Evolutionary conservation across 495 filamentous ascomycete species (phyloP).

Genomic region (Physcia stellaris): DNA sequence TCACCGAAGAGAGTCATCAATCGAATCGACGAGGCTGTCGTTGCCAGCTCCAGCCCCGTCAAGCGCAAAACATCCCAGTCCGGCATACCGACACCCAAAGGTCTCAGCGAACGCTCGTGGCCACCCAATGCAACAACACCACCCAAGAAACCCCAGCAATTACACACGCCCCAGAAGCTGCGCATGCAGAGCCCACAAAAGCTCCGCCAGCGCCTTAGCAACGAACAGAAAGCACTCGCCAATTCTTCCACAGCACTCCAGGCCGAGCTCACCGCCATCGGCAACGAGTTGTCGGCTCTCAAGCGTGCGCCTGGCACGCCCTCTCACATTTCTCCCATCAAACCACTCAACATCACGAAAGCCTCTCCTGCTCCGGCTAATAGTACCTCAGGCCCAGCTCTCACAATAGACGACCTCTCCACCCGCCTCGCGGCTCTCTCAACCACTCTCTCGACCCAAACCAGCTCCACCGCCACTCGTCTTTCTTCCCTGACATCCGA

Average conservation of each 20-base stretch:
- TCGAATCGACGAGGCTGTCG: constrained; percentile 22
- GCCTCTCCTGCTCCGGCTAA: constrained; percentile 4
- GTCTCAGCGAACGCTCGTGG: constrained; percentile 39
- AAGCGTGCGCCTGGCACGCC: too few relatives aligned
- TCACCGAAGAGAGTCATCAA: constrained; percentile 24
- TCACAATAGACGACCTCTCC: constrained; percentile 4
- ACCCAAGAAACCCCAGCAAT: constrained; percentile 22
- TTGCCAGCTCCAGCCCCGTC: constrained; percentile 28
- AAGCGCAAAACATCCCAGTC: constrained; percentile 36
- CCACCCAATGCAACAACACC: constrained; percentile 23
- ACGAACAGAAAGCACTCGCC: constrained; percentile 59
- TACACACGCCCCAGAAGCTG: constrained; percentile 47
- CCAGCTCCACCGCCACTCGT: constrained; percentile 22
- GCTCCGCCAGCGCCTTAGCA: constrained; percentile 75
- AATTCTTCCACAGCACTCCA: constrained; percentile 54
- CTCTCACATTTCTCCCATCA: too few relatives aligned
- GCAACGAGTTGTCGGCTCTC: constrained; percentile 62
- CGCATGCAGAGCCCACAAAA: constrained; percentile 87
- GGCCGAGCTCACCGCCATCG: constrained; percentile 67
- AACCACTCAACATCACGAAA: constrained; percentile 12
- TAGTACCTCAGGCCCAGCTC: constrained; percentile 4
- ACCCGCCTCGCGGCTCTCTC: constrained; percentile 4
- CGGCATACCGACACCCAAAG: constrained; percentile 37
- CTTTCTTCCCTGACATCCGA: constrained; percentile 46
- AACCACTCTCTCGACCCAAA: constrained; percentile 8